These are phyloP conservation scores for Solanum piurae DNA, from an alignment of 257 asterid species.

Conservation along the genomic window DNA sequence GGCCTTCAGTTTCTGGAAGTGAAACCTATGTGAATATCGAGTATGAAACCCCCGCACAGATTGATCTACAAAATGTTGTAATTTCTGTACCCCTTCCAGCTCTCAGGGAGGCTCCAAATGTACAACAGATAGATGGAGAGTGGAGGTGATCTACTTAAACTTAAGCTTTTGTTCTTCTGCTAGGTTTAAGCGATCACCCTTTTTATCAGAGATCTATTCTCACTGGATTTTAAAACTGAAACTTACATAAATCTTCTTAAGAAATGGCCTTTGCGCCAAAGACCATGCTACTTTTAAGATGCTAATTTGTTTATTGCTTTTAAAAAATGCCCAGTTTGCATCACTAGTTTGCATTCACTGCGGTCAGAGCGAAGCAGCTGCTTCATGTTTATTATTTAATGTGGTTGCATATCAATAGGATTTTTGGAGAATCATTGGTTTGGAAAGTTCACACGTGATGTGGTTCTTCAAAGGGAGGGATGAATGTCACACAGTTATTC, in stretches of 20 bases:
- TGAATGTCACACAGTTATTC: neutral
- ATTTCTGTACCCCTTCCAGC: constrained; percentile 95
- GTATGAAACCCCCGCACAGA: constrained; percentile 70
- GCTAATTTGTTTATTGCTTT: neutral
- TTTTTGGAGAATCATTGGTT: neutral
- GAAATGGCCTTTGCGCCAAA: neutral
- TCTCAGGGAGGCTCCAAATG: constrained; percentile 76
- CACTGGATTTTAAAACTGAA: neutral
- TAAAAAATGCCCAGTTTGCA: neutral
- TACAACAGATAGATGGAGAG: constrained; percentile 86
- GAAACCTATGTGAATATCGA: constrained; percentile 87
- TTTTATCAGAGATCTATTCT: neutral
- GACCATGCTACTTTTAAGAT: neutral
- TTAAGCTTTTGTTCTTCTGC: neutral
- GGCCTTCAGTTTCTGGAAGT: constrained; percentile 91
- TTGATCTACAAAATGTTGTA: constrained; percentile 81
- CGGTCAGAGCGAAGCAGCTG: neutral
- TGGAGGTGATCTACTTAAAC: constrained; percentile 46
- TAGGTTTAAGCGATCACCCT: neutral
- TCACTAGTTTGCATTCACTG: neutral
- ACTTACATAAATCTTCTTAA: neutral
- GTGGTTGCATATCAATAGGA: neutral
- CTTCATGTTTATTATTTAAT: neutral
- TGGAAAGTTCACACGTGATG: neutral
- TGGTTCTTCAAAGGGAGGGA: neutral